Evolutionary conservation across 495 filamentous ascomycete genomes (phyloP).

Genomic region (Aspergillus asperescens): DNA sequence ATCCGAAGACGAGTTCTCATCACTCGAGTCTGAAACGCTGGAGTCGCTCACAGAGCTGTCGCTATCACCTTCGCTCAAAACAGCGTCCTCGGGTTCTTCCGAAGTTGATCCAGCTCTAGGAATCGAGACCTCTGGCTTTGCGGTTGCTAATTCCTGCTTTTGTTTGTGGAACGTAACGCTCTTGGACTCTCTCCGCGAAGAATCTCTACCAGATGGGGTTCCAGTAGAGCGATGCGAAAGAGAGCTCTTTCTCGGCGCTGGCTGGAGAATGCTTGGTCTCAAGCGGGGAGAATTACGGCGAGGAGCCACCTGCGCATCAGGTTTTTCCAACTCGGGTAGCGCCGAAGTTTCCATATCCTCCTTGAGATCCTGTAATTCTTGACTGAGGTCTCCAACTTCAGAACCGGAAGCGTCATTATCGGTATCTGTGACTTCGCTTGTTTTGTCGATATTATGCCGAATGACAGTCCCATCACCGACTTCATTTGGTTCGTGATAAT

Average conservation of each 20-base stretch:
- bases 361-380: conserved; percentile 41
- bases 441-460: conserved; percentile 31
- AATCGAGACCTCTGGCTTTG: background rate
- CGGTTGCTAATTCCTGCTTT: conserved; percentile 8
- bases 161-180: conserved; percentile 30
- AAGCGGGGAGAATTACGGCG: conserved; percentile 12
- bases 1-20: background rate
- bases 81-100: conserved; percentile 9
- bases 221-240: background rate
- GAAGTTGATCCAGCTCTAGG: conserved; percentile 12
- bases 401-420: conserved; percentile 36
- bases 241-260: conserved; percentile 12
- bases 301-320: conserved; percentile 13
- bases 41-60: conserved; percentile 26
- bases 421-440: conserved; percentile 26
- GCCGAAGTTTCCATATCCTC: conserved; percentile 35
- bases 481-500: conserved; percentile 28
- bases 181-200: conserved; percentile 30
- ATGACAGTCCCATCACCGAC: conserved; percentile 41
- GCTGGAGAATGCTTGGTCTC: conserved; percentile 5
- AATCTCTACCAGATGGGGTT: conserved; percentile 7
- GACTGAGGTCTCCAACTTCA: conserved; percentile 37
- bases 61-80: conserved; percentile 16
- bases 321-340: conserved; percentile 17
- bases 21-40: conserved; percentile 10